Base-by-base conservation (phyloP, 2,329 filamentous ascomycete species). In the Passalora sequoiae region DNA sequence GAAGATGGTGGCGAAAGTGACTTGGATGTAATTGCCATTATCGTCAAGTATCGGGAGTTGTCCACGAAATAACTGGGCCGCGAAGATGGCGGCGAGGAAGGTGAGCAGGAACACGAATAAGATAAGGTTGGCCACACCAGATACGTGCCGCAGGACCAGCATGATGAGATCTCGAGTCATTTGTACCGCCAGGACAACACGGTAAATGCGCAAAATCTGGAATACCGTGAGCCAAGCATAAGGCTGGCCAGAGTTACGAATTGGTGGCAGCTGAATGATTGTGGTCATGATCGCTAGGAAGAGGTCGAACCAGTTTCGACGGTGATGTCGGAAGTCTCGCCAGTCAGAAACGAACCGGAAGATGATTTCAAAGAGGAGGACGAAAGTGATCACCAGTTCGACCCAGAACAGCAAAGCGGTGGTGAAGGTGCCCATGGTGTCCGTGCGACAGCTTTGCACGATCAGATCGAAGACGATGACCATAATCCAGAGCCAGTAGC, bases 101-200 rank as follows among this genome's bases (percentile, higher is more conserved):
- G 89, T 96, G 60, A 96, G 86, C 39, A 98, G 73, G 61, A 97
- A 95, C 59, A 98, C 89, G 63, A 98, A 98, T 13, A 97, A 72
- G 69, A 98, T 94, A 49, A 98, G 71, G 61, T 98, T 98, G 28
- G 86, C 77, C 49, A 98, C 83, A 85, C 94, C 94, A 32, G 83
- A 80, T 4, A 89, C 84, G 62, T 97, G 97, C 49, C 92, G 85
- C 47, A 98, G 76, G 2, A 98, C 92, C 24, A 94, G 58, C 56
- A 84, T 71, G 60, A 98, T 92, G 40, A 98, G 77, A 51, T 89
- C 84, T 50, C 86, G 77, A 1, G 89, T 98, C 55, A 96, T 80
- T 4, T 89, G 83, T 30, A 98, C 80, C 12, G 88, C 89, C 58
- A 97, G 68, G 40, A 98, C 91, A 30, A 98, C 80, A 19, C 94